A percentile compares a stretch with the other conserved stretches of the same genome.
Conservation (phyloP, 2,329 filamentous ascomycete species). For the Aspergillus sojae region DNA sequence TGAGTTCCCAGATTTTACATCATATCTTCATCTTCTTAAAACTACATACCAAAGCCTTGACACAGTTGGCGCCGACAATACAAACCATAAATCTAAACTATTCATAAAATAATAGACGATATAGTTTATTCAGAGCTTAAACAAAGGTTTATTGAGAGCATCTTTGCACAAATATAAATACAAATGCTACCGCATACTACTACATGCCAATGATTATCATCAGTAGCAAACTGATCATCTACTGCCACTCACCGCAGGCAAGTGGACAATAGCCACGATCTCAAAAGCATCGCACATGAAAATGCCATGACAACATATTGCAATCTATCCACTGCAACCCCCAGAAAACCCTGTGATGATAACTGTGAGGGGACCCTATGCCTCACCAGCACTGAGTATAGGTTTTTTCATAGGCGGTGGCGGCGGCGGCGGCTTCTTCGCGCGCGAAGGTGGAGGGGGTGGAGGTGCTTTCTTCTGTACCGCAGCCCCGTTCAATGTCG, state of each 20-base stretch:
- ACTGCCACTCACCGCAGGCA: neutral
- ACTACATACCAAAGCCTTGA: neutral
- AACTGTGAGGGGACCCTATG: slow-evolving; percentile 14
- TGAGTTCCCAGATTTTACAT: neutral
- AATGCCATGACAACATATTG: neutral
- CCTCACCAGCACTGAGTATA: slow-evolving; percentile 30
- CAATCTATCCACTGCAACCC: neutral
- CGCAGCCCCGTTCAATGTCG: slow-evolving; percentile 36
- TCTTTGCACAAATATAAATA: neutral
- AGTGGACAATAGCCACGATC: neutral
- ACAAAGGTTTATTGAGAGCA: neutral
- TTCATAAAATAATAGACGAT: neutral
- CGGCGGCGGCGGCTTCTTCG: slow-evolving; percentile 68
- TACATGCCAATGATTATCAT: neutral
- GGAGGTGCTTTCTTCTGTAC: slow-evolving; percentile 59
- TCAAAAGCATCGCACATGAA: neutral
- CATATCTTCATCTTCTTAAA: neutral
- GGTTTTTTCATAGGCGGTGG: slow-evolving; percentile 66
- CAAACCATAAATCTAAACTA: neutral
- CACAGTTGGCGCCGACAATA: neutral
- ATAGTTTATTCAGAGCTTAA: neutral
- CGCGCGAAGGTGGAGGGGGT: slow-evolving; percentile 62
- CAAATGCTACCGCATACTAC: neutral
- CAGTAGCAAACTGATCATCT: neutral
- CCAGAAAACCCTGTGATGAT: neutral